A percentile compares a stretch with the other conserved stretches of the same genome.
phyloP scores from a whole-genome alignment of 192 early-diverging fungal genomes.

The Globomyces pollinis-pini region DNA sequence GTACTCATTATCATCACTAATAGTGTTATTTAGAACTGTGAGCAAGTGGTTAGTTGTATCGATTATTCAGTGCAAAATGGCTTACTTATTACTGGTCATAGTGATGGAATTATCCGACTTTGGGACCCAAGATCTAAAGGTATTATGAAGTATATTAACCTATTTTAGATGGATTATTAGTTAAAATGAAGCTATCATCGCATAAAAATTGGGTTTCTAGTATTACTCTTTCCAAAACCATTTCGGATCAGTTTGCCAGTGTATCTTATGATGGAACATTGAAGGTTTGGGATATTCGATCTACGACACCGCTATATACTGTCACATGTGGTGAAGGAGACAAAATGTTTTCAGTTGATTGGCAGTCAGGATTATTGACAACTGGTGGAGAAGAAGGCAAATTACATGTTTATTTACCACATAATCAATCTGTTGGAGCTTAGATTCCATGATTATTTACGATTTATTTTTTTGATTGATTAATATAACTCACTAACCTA shows the following conservation, averaged over 20 bases:
- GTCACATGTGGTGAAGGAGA: constrained; percentile 38
- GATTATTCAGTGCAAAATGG: constrained; percentile 61
- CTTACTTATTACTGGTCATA: constrained; percentile 82
- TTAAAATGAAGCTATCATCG: constrained; percentile 66
- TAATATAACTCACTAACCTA: no score
- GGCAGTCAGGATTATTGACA: constrained; percentile 54
- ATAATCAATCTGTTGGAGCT: no score
- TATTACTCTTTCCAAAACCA: constrained; percentile 75
- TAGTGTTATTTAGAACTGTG: constrained; percentile 59
- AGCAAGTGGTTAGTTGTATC: constrained; percentile 70
- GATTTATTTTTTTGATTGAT: no score
- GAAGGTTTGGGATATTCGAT: constrained; percentile 93
- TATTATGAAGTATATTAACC: constrained; percentile 13
- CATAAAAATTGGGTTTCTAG: constrained; percentile 81
- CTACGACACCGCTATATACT: constrained; percentile 74
- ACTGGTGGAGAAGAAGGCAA: constrained; percentile 71
- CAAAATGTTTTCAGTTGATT: constrained; percentile 69
- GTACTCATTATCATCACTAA: constrained; percentile 19
- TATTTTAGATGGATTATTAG: constrained; percentile 55
- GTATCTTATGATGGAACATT: constrained; percentile 82
- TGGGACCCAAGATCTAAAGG: constrained; percentile 84
- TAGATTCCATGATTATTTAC: no score
- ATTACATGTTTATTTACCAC: constrained; percentile 42
- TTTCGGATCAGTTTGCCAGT: constrained; percentile 64
- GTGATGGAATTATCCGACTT: constrained; percentile 71